Conservation (phyloP, 108 stramenopile genomes). For the Nannochloropsis gaditana region DNA sequence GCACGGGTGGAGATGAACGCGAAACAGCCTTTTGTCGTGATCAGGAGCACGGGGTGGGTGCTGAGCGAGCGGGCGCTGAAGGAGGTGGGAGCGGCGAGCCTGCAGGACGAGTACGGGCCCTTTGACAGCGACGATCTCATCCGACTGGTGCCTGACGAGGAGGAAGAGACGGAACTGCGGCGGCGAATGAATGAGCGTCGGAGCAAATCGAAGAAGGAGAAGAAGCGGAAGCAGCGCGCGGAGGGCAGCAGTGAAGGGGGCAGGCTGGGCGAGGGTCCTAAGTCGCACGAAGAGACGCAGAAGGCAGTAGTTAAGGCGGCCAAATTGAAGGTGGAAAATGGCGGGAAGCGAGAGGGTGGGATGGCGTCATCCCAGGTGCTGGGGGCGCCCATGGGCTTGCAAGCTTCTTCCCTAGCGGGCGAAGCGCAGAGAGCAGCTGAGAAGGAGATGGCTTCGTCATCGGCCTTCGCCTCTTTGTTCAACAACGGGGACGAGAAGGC, state of each 20-base stretch:
- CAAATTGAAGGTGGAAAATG: background rate
- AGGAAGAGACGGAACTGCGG: background rate
- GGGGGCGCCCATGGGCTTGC: background rate
- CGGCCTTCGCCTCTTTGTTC: background rate
- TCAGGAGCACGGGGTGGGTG: slow-evolving; percentile 54
- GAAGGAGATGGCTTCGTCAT: background rate
- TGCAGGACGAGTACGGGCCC: slow-evolving; percentile 55
- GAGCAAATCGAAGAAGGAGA: background rate
- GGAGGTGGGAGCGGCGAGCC: slow-evolving; percentile 45
- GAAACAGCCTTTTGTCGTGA: slow-evolving; percentile 41
- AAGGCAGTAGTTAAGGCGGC: background rate
- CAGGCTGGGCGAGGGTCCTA: background rate
- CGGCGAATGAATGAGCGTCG: background rate
- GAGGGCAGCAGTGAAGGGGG: background rate
- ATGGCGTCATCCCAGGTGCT: background rate
- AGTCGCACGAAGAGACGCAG: background rate
- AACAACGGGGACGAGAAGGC: background rate
- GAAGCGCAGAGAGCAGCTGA: slow-evolving; percentile 16
- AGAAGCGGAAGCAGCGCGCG: background rate
- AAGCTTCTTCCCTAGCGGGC: background rate
- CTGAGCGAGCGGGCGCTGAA: slow-evolving; percentile 50
- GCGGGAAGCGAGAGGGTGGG: background rate
- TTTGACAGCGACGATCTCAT: slow-evolving; percentile 34
- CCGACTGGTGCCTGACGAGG: slow-evolving; percentile 24
- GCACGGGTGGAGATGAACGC: slow-evolving; percentile 55